Percentiles rank a stretch among this genome's conserved stretches.
Conservation (phyloP, 352 stramenopile genomes). For the Phytophthora niederhauseri region DNA sequence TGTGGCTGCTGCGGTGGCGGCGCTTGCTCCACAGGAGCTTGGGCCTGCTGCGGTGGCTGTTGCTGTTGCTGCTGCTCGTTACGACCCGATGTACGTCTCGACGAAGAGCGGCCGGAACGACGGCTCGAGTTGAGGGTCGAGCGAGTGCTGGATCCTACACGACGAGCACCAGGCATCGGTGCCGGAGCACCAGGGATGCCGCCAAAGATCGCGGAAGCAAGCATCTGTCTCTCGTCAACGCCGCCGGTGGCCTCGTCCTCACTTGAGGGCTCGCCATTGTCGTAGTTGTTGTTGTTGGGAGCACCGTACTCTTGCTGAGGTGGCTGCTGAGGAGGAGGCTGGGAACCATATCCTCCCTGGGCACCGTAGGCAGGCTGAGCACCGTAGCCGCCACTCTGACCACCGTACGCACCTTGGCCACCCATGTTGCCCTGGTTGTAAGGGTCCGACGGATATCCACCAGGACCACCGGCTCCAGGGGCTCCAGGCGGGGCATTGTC, state of each 20-base stretch:
- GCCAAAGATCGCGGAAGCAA: conserved; percentile 97
- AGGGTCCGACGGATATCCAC: conserved; percentile 45
- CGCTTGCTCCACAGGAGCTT: conserved; percentile 41
- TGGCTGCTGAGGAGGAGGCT: conserved; percentile 33
- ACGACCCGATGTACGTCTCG: conserved; percentile 39
- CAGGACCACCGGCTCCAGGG: conserved; percentile 27
- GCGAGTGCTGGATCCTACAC: conserved; percentile 32
- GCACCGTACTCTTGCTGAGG: conserved; percentile 53
- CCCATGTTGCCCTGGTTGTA: conserved; percentile 39
- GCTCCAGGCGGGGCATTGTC: conserved; percentile 42
- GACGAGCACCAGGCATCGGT: conserved; percentile 48
- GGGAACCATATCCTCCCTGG: conserved; percentile 41
- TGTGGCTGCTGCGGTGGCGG: conserved; percentile 37
- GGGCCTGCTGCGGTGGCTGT: conserved; percentile 30
- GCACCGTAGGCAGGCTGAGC: conserved; percentile 45
- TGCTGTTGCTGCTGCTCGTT: conserved; percentile 51
- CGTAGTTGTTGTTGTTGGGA: conserved; percentile 49
- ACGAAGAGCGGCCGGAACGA: conserved; percentile 28
- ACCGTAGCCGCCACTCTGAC: conserved; percentile 43
- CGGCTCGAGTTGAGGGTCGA: conserved; percentile 40
- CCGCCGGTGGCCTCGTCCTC: conserved; percentile 39
- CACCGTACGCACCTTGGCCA: conserved; percentile 37
- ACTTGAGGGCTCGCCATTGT: conserved; percentile 57
- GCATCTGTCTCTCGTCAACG: conserved; percentile 80
- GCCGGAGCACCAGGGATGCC: conserved; percentile 88